Evolutionary conservation across 305 asterid species (phyloP), one percentile per base, ranked within the genome.

Genomic region (Petunia hybrid): DNA sequence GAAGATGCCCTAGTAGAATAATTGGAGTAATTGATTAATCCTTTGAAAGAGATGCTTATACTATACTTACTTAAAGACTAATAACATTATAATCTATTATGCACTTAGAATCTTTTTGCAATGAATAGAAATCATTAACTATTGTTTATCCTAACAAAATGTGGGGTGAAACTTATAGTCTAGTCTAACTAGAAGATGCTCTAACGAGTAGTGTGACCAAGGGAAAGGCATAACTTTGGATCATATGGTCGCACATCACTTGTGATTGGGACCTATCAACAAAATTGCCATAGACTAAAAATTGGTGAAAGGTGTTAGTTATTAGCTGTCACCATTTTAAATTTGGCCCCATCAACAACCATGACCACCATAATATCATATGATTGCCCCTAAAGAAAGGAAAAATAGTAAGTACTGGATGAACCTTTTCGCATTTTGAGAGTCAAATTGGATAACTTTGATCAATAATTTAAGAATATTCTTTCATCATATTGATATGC

Each of bases 321-420:
- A 80, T 68, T 78, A 79, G 82, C 82, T 80, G 82, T 67, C 82
- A 55, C 46, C 71, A 48, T 80, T 59, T 80, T 65, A 67, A 56
- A 36, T 38, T n/a, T 67, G 82, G 35, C 53, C 82, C 73, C 83
- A 70, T 51, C 35, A 69, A 57, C 79, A 3, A 61, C 56, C 60
- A 16, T 65, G 45, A 42, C 73, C 80, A 76, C 31, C 48, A 57
- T 78, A 64, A 61, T 53, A 78, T 64, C 55, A 79, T 64, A 64
- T 79, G 82, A 79, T 79, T 79, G 67, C 77, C 39, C 61, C 13
- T 10, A 45, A 39, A 53, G n/a, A 77, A 39, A 42, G 61, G 43
- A 3, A 71, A 10, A 35, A 46, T 10, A 48, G 8, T 1, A 6
- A 46, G 53, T 22, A 22, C 31, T 22, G 31, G 31, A 22, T 22